Base-by-base conservation (phyloP, 768 basidiomycete species). In the Scleroderma citrinum region DNA sequence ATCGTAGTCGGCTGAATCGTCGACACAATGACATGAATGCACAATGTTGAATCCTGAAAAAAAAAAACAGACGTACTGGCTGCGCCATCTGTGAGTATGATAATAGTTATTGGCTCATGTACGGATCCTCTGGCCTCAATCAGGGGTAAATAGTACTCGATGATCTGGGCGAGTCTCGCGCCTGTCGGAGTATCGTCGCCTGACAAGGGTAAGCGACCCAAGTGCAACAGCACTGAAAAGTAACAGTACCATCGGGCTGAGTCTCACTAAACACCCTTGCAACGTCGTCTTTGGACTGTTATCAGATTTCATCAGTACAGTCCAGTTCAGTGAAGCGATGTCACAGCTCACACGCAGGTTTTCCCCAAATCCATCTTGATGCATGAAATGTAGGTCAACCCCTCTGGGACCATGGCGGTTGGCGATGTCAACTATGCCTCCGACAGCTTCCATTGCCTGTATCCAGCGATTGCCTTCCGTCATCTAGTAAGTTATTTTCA, bases 381-480 rank as follows among this genome's bases (percentile, higher is more conserved):
- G 75, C 55, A 75, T 65, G 56, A 75, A 75, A 53, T 72, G 64
- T 11, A 76, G 59, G 34, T 76, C 74, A 38, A 67, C 24, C 11
- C 75, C 73, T 23, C 64, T 69, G 11, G 65, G 62, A 14, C 66
- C 71, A 44, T 71, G 68, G 31, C 61, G 52, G 24, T 61, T 65
- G 21, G 71, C 67, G 3, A 69, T 53, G 31, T 72, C 68, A 6
- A 69, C 64, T 21, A 75, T 62, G 40, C 67, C 73, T 40, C 62
- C 71, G 19, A 76, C 64, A 3, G 75, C 73, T 34, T 71, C 72
- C 24, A 69, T 54, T 2, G 74, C 59, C 47, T 60, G 68, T 20
- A 46, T 37, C 75, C 75, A 76, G n/a, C 70, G 62, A 19, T 48
- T 52, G 31, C 68, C 70, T 38, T 68, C 72, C 19, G 57, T 46